phyloP scores from a whole-genome alignment of 805 yeast species.

The Schwanniomyces polymorphus region DNA sequence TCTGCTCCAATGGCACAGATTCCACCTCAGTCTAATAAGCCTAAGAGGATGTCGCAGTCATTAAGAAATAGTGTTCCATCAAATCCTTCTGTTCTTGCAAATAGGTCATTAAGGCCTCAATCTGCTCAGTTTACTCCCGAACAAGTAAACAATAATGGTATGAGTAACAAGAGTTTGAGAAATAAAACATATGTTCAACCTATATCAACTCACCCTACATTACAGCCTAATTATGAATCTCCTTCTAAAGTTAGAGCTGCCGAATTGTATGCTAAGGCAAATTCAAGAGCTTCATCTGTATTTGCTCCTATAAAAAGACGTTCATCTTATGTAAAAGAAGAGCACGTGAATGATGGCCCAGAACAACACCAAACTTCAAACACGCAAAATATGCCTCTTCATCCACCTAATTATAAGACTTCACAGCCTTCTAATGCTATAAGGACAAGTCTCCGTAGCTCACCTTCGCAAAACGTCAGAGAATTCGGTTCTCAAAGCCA shows the following conservation, averaged over 20 bases:
- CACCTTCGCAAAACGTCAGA: constrained; percentile 1
- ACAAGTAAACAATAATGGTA: constrained; percentile 10
- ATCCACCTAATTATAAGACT: background rate
- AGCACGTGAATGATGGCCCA: background rate
- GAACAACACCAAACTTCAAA: background rate
- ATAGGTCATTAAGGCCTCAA: constrained; percentile 35
- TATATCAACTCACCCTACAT: constrained; percentile 40
- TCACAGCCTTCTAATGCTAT: background rate
- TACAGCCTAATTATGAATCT: constrained; percentile 35
- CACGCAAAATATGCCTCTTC: background rate
- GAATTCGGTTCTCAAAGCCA: background rate
- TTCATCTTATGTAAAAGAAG: constrained; percentile 59
- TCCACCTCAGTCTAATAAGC: constrained; percentile 5
- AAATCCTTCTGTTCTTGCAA: constrained; percentile 14
- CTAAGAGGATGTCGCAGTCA: constrained; percentile 16
- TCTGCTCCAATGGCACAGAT: constrained; percentile 7
- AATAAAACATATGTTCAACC: constrained; percentile 30
- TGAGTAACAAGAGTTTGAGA: constrained; percentile 31
- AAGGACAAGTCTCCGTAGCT: constrained; percentile 9
- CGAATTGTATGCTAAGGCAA: constrained; percentile 53
- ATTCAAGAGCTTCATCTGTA: constrained; percentile 37
- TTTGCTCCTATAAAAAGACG: constrained; percentile 42
- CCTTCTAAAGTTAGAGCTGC: constrained; percentile 49
- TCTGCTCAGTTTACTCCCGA: constrained; percentile 14
- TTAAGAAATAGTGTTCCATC: constrained; percentile 24